phyloP scores from a whole-genome alignment of 1,284 basidiomycete genomes.

The Grifola frondosa region DNA sequence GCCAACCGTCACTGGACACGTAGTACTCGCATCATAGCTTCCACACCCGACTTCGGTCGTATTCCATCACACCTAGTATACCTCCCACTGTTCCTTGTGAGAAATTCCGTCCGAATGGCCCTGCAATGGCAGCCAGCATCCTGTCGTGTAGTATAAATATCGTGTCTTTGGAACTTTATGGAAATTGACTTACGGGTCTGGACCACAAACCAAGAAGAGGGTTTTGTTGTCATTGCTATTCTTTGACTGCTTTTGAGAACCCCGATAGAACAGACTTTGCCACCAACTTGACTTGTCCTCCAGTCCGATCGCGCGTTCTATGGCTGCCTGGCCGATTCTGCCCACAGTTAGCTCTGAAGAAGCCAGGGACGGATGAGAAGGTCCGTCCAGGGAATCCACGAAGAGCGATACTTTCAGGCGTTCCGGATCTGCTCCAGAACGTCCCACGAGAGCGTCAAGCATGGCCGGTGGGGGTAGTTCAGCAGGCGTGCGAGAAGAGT shows the following conservation, averaged over 20 bases:
- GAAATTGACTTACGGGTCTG: constrained; percentile 61
- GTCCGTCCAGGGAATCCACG: constrained; percentile 51
- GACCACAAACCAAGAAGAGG: constrained; percentile 75
- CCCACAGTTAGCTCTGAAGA: constrained; percentile 40
- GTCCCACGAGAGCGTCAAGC: constrained; percentile 47
- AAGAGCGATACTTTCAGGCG: constrained; percentile 57
- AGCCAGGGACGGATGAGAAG: constrained; percentile 22
- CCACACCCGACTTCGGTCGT: constrained; percentile 60
- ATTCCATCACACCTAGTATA: constrained; percentile 64
- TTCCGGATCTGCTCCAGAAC: constrained; percentile 51
- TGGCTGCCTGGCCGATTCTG: constrained; percentile 48
- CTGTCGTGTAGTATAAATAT: constrained; percentile 36
- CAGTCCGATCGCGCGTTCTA: constrained; percentile 43
- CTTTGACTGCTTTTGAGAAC: constrained; percentile 18
- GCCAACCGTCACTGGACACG: background rate
- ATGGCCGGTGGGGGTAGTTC: constrained; percentile 68
- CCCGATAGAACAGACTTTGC: constrained; percentile 36
- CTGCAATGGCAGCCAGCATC: constrained; percentile 73
- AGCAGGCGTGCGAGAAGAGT: constrained; percentile 57
- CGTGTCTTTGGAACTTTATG: constrained; percentile 1
- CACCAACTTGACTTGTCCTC: constrained; percentile 42
- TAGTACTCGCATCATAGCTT: constrained; percentile 61
- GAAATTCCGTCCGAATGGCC: constrained; percentile 72
- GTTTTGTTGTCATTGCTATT: constrained; percentile 37
- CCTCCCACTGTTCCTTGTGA: constrained; percentile 74